phyloP scores from a whole-genome alignment of 495 filamentous ascomycete genomes.

The Lophiostoma macrostomum region DNA sequence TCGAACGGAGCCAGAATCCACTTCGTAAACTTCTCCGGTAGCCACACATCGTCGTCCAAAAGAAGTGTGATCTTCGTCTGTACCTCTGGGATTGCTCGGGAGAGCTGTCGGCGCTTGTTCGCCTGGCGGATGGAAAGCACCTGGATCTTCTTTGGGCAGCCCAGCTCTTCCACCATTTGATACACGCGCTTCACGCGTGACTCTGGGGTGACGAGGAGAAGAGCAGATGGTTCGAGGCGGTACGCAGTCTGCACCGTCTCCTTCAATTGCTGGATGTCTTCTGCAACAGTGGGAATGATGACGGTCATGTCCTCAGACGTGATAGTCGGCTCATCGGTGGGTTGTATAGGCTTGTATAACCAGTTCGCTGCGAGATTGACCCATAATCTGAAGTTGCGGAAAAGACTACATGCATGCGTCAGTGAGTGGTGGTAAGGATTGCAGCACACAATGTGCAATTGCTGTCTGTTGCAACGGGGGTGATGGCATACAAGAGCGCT shows the following conservation, averaged over 20 bases:
- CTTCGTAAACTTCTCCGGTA: slow-evolving; percentile 69
- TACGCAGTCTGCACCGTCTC: slow-evolving; percentile 61
- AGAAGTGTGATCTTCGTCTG: slow-evolving; percentile 72
- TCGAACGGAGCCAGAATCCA: slow-evolving; percentile 88
- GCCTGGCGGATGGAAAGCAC: slow-evolving; percentile 46
- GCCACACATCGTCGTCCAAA: slow-evolving; percentile 84
- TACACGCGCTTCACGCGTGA: slow-evolving; percentile 56
- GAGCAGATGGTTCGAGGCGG: slow-evolving; percentile 52
- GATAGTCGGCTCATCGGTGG: slow-evolving; percentile 60
- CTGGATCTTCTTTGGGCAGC: slow-evolving; percentile 46
- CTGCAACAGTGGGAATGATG: slow-evolving; percentile 68
- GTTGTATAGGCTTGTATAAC: slow-evolving; percentile 59
- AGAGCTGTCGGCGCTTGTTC: slow-evolving; percentile 85
- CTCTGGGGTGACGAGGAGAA: slow-evolving; percentile 64
- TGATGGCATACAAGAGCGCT: slow-evolving; percentile 23
- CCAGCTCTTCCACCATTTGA: slow-evolving; percentile 45
- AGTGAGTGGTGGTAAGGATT: not conserved
- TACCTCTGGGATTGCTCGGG: slow-evolving; percentile 73
- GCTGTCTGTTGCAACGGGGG: not conserved
- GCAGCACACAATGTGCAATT: slow-evolving; percentile 2
- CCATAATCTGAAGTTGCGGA: slow-evolving; percentile 59
- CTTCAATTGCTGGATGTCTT: slow-evolving; percentile 56
- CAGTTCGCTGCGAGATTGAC: slow-evolving; percentile 61
- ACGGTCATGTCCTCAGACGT: slow-evolving; percentile 70
- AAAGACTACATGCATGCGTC: slow-evolving; percentile 19